Evolutionary conservation across 768 basidiomycete species (phyloP).

Genomic region (Hortiboletus flavorubellus): DNA sequence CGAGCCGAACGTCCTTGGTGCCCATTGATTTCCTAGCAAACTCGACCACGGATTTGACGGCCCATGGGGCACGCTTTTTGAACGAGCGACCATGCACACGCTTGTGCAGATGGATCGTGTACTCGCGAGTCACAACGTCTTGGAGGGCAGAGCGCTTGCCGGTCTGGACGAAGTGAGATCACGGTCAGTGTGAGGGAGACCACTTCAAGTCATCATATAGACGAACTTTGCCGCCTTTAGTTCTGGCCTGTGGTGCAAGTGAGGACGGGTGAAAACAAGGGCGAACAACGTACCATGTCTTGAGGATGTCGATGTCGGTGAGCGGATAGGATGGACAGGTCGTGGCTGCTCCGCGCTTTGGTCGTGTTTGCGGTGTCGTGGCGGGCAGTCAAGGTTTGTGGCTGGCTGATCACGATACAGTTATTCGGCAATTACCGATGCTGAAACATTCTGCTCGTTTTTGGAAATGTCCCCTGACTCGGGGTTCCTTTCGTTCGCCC

Average conservation of each 20-base stretch:
- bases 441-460: background rate
- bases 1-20: slow-evolving; percentile 88
- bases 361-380: slow-evolving; percentile 36
- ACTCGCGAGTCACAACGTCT: slow-evolving; percentile 98
- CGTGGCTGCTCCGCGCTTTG: slow-evolving; percentile 16
- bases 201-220: slow-evolving; percentile 22
- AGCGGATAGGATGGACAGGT: slow-evolving; percentile 30
- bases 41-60: slow-evolving; percentile 88
- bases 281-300: slow-evolving; percentile 56
- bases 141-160: slow-evolving; percentile 96
- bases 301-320: slow-evolving; percentile 61
- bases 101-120: slow-evolving; percentile 98
- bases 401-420: slow-evolving; percentile 42
- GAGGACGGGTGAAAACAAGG: slow-evolving; percentile 1
- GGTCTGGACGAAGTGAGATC: slow-evolving; percentile 37
- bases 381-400: slow-evolving; percentile 45
- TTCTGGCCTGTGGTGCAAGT: slow-evolving; percentile 39
- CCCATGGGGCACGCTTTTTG: slow-evolving; percentile 97
- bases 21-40: slow-evolving; percentile 97
- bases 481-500: background rate
- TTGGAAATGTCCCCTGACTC: background rate
- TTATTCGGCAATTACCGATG: slow-evolving; percentile 36
- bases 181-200: background rate
- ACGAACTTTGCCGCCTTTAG: slow-evolving; percentile 31
- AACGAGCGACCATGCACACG: slow-evolving; percentile 88